Evolutionary conservation across 805 yeast genomes (phyloP).

Genomic region (Candida hungchunana): DNA sequence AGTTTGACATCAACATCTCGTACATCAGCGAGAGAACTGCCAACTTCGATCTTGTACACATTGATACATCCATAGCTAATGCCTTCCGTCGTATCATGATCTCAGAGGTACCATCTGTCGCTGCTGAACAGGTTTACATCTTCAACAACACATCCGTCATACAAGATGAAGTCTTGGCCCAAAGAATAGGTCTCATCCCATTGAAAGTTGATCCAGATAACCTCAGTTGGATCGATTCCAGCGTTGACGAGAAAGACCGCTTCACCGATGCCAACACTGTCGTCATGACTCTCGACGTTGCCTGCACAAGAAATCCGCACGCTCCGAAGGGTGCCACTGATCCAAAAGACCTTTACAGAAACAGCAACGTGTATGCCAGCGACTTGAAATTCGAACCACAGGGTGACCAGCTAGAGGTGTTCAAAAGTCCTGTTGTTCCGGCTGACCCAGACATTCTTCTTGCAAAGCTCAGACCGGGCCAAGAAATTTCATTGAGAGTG

Average conservation of each 20-base stretch:
- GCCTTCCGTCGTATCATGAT: constrained; percentile 97
- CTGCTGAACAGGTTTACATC: constrained; percentile 86
- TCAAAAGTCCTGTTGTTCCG: constrained; percentile 69
- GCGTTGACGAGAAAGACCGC: constrained; percentile 59
- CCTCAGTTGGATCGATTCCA: constrained; percentile 74
- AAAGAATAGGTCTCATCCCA: constrained; percentile 90
- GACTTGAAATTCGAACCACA: constrained; percentile 90
- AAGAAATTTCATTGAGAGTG: constrained; percentile 85
- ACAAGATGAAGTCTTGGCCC: constrained; percentile 96
- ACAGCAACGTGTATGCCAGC: constrained; percentile 82
- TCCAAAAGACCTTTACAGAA: constrained; percentile 79
- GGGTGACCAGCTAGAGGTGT: constrained; percentile 75
- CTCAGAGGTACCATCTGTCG: constrained; percentile 93
- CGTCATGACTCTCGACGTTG: constrained; percentile 73
- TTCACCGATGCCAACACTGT: constrained; percentile 88
- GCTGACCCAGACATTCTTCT: constrained; percentile 85
- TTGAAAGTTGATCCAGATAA: constrained; percentile 86
- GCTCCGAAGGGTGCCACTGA: constrained; percentile 75
- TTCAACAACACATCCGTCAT: constrained; percentile 95
- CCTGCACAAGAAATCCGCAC: constrained; percentile 81
- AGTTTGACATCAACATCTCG: constrained; percentile 62
- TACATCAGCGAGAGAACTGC: constrained; percentile 65
- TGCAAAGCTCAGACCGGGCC: constrained; percentile 95
- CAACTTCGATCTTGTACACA: constrained; percentile 79
- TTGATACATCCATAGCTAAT: constrained; percentile 92